Conservation (phyloP, 208 protist species). For the Acanthamoeba lenticulata region DNA sequence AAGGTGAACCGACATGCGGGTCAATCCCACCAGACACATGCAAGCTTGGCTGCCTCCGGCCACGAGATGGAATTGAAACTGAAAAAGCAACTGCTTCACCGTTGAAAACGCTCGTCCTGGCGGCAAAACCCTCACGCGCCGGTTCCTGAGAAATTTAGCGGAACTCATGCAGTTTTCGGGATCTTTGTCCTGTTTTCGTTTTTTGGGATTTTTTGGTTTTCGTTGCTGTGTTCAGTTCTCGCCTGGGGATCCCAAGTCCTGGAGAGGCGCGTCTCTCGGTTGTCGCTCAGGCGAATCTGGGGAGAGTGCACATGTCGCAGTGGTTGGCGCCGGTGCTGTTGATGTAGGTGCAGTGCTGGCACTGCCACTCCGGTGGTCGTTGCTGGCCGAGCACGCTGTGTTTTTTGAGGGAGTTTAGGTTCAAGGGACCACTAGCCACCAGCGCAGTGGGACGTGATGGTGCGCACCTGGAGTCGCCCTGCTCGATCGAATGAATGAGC, state of each 20-base stretch:
- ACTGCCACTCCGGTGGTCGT: slow-evolving; percentile 29
- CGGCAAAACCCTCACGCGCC: neutral
- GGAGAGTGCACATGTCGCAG: slow-evolving; percentile 56
- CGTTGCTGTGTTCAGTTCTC: too few relatives aligned
- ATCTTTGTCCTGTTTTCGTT: neutral
- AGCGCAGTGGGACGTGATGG: neutral
- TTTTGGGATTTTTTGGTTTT: neutral
- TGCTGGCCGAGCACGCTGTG: neutral
- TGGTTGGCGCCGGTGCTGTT: neutral
- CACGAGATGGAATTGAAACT: neutral
- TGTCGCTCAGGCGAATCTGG: slow-evolving; percentile 7
- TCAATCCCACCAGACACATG: too few relatives aligned
- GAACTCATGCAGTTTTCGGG: neutral
- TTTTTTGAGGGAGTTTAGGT: neutral
- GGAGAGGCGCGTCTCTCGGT: too few relatives aligned
- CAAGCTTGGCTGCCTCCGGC: neutral
- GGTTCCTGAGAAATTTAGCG: neutral
- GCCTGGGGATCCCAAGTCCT: too few relatives aligned
- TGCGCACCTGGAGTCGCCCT: neutral
- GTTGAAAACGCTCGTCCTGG: too few relatives aligned
- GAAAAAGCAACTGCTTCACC: too few relatives aligned
- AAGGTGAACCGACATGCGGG: too few relatives aligned
- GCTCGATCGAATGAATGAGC: neutral
- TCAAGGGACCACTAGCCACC: neutral
- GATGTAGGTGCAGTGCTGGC: slow-evolving; percentile 58